Percentiles rank a stretch among this genome's conserved stretches.
phyloP scores from a whole-genome alignment of 2,329 filamentous ascomycete genomes.

The Cordyceps javanica region DNA sequence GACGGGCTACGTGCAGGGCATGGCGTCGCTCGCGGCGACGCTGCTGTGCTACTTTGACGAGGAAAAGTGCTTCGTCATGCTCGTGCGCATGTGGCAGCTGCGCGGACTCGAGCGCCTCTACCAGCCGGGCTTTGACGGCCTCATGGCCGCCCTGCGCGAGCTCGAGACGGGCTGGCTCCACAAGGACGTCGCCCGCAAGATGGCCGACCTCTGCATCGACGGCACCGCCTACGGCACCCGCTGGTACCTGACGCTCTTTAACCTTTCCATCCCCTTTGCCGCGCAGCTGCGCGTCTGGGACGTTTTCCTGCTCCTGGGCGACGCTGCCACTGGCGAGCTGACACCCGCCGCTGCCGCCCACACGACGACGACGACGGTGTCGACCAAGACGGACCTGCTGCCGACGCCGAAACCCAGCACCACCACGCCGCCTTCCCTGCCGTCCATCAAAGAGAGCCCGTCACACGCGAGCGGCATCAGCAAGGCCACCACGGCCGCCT shows the following conservation, averaged over 20 bases:
- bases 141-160: slow-evolving; percentile 80
- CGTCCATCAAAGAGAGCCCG: slow-evolving; percentile 15
- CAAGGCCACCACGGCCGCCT: slow-evolving; percentile 11
- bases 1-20: slow-evolving; percentile 94
- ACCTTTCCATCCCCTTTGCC: slow-evolving; percentile 89
- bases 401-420: neutral
- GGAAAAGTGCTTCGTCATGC: slow-evolving; percentile 89
- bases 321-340: slow-evolving; percentile 45
- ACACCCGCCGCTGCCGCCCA: slow-evolving; percentile 9
- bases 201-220: slow-evolving; percentile 73
- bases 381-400: no score
- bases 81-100: slow-evolving; percentile 88
- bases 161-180: slow-evolving; percentile 82
- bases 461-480: neutral
- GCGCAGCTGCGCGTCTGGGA: slow-evolving; percentile 97
- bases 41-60: slow-evolving; percentile 96
- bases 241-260: slow-evolving; percentile 97
- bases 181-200: slow-evolving; percentile 71
- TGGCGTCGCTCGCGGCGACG: slow-evolving; percentile 90
- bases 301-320: slow-evolving; percentile 90
- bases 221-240: slow-evolving; percentile 91
- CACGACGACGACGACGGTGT: no score
- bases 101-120: slow-evolving; percentile 84
- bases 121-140: slow-evolving; percentile 71
- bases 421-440: neutral